Conservation (phyloP, 495 filamentous ascomycete species). For the Filosporella fistucella region DNA sequence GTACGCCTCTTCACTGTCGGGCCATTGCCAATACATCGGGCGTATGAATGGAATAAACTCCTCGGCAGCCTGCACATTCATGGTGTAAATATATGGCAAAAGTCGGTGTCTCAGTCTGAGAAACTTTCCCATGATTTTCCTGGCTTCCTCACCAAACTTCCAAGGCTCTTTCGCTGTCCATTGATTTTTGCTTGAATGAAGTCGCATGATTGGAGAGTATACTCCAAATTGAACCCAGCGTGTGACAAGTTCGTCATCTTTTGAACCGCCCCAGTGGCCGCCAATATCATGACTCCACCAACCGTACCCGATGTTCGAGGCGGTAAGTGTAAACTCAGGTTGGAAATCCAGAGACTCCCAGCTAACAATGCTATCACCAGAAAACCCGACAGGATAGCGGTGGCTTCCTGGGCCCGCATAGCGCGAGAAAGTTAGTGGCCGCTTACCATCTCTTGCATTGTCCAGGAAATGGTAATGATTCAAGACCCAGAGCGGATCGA, state of each 20-base stretch:
- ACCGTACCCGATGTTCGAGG: constrained; percentile 59
- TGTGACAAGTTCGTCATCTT: constrained; percentile 47
- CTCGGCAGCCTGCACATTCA: constrained; percentile 41
- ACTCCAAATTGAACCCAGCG: constrained; percentile 56
- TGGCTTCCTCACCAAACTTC: constrained; percentile 37
- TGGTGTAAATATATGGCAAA: constrained; percentile 53
- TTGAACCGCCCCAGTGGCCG: constrained; percentile 45
- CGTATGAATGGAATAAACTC: constrained; percentile 38
- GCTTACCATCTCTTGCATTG: constrained; percentile 27
- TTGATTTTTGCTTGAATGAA: constrained; percentile 47
- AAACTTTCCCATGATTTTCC: constrained; percentile 37
- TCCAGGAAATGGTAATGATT: constrained; percentile 59
- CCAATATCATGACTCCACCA: constrained; percentile 66
- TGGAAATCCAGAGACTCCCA: constrained; percentile 56
- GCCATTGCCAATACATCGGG: constrained; percentile 58
- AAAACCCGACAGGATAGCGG: constrained; percentile 58
- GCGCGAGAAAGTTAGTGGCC: constrained; percentile 38
- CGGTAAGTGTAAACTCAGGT: constrained; percentile 57
- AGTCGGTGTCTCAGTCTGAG: constrained; percentile 47
- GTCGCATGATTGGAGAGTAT: constrained; percentile 52
- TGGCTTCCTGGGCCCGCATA: constrained; percentile 56
- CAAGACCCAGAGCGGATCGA: constrained; percentile 59
- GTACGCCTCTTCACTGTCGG: constrained; percentile 42
- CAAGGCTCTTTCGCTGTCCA: constrained; percentile 57
- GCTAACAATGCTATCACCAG: constrained; percentile 50